These are phyloP conservation scores for Ambrosiella beaveri DNA, from an alignment of 2,329 filamentous ascomycete species.

Conservation along the genomic window DNA sequence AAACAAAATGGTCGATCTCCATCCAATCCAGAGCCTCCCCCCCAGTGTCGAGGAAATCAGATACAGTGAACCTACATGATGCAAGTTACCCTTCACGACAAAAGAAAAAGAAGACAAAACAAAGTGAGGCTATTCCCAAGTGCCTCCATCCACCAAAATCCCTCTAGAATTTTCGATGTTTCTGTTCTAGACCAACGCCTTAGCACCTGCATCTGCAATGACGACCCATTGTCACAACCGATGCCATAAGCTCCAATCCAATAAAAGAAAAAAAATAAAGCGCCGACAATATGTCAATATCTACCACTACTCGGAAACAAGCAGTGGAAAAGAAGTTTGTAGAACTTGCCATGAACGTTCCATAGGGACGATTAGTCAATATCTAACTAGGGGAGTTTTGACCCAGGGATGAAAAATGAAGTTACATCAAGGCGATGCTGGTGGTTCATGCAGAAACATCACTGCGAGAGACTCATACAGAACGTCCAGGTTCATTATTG, in stretches of 20 bases:
- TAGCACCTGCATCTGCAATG: not conserved
- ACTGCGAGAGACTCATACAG: not conserved
- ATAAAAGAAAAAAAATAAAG: too few species aligned
- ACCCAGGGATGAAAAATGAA: not conserved
- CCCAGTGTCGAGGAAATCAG: too few species aligned
- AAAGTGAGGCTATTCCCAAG: not conserved
- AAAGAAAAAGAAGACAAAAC: not conserved
- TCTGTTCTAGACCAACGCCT: not conserved
- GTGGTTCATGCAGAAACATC: not conserved
- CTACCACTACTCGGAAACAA: too few species aligned
- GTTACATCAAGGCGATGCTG: not conserved
- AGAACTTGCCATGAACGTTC: not conserved
- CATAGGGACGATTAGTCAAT: not conserved
- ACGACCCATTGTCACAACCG: not conserved
- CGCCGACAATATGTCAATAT: too few species aligned
- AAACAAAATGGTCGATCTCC: too few species aligned
- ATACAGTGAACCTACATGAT: too few species aligned
- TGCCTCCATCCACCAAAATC: not conserved
- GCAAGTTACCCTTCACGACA: not conserved
- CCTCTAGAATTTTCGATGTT: not conserved
- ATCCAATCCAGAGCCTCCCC: too few species aligned
- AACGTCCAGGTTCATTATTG: too few species aligned
- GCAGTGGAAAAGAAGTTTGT: not conserved
- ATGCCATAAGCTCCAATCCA: not conserved
- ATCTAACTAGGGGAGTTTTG: not conserved